phyloP scores from a whole-genome alignment of 305 asterid species.

The Rubia balearica region DNA sequence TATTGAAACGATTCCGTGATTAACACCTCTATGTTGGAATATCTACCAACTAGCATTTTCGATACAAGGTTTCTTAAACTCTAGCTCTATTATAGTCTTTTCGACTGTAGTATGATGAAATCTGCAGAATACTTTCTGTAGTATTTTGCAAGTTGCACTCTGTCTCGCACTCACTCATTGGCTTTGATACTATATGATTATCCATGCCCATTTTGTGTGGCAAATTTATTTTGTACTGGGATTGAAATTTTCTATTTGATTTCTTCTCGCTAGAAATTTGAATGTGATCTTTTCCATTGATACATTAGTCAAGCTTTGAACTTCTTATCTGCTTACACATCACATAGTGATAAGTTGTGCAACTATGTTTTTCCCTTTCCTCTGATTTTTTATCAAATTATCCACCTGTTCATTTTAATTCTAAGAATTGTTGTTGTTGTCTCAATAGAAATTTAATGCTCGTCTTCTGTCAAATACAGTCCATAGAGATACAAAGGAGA shows the following conservation, averaged over 20 bases:
- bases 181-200: neutral
- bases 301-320: neutral
- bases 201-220: neutral
- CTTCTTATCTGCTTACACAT: neutral
- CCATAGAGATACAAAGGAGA: conserved; percentile 88
- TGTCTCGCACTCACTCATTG: neutral
- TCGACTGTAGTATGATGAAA: neutral
- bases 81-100: neutral
- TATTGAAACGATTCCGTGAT: neutral
- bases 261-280: neutral
- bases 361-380: neutral
- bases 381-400: neutral
- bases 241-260: neutral
- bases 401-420: neutral
- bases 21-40: neutral
- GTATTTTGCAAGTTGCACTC: neutral
- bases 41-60: neutral
- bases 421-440: neutral
- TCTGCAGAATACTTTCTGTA: neutral
- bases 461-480: conserved; percentile 34
- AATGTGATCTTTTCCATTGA: neutral
- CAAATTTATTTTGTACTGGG: neutral
- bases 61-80: neutral
- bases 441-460: neutral
- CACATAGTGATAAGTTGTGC: neutral